Evolutionary conservation across 108 stramenopile genomes (phyloP).

Genomic region (Nitzschia sp.): DNA sequence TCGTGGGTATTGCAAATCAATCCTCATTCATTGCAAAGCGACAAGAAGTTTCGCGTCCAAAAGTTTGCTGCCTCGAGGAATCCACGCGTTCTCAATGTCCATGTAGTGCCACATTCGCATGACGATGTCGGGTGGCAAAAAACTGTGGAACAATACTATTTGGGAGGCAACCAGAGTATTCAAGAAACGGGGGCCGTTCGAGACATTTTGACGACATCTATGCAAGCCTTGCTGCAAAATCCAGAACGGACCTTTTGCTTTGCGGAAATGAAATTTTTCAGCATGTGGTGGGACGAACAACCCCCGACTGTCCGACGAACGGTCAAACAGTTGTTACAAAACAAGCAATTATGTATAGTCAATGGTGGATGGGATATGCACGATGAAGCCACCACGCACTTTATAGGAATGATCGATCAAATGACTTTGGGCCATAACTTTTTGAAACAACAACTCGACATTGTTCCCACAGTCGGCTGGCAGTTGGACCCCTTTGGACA

Average conservation of each 20-base stretch:
- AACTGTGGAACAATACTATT: slow-evolving; percentile 97
- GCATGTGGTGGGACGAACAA: slow-evolving; percentile 92
- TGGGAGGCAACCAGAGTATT: slow-evolving; percentile 79
- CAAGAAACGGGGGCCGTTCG: slow-evolving; percentile 75
- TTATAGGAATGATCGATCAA: slow-evolving; percentile 96
- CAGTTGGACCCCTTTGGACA: slow-evolving; percentile 98
- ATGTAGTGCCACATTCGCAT: slow-evolving; percentile 90
- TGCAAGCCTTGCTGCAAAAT: slow-evolving; percentile 64
- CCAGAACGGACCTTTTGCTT: slow-evolving; percentile 89
- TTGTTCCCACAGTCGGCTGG: slow-evolving; percentile 90
- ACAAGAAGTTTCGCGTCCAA: too few species aligned
- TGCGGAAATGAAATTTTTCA: slow-evolving; percentile 93
- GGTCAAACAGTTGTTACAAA: slow-evolving; percentile 65
- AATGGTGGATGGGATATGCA: slow-evolving; percentile 99
- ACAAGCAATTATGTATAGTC: slow-evolving; percentile 81
- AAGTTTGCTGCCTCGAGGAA: slow-evolving; percentile 2
- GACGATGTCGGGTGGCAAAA: slow-evolving; percentile 94
- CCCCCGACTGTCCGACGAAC: slow-evolving; percentile 34
- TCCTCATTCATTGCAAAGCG: too few species aligned
- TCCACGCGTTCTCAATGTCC: slow-evolving; percentile 62
- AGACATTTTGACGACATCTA: slow-evolving; percentile 81
- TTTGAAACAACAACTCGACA: slow-evolving; percentile 76
- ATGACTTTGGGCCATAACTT: slow-evolving; percentile 93
- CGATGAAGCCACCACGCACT: slow-evolving; percentile 94
- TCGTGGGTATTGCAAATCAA: too few species aligned